These are phyloP conservation scores for Colletotrichum tofieldiae DNA, from an alignment of 2,329 filamentous ascomycete species.

Conservation along the genomic window DNA sequence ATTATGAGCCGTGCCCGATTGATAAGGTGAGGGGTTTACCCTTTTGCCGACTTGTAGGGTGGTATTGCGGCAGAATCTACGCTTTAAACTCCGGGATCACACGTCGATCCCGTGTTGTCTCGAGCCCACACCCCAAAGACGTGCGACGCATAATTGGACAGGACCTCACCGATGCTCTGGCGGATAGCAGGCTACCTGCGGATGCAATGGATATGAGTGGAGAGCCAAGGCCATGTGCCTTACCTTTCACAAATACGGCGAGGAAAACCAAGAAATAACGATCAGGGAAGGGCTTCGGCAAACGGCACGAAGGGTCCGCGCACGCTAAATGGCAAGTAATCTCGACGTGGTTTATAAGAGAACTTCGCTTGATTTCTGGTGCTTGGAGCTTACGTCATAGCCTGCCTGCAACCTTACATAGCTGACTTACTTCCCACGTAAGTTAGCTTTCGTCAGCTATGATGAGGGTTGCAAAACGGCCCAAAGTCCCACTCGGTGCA, in stretches of 20 bases:
- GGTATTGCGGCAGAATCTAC: background rate
- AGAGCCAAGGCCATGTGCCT: conserved; percentile 22
- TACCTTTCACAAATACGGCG: background rate
- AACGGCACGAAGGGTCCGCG: too few species aligned
- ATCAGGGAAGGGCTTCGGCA: background rate
- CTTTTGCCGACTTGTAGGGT: background rate
- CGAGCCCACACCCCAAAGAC: background rate
- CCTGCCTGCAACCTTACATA: too few species aligned
- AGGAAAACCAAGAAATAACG: background rate
- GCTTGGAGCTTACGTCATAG: too few species aligned
- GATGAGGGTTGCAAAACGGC: too few species aligned
- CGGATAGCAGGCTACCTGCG: conserved; percentile 1
- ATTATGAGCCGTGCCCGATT: background rate
- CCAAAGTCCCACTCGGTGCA: too few species aligned
- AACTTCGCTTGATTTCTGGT: too few species aligned
- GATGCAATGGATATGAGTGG: conserved; percentile 6
- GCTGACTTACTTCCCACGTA: too few species aligned
- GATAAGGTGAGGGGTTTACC: background rate
- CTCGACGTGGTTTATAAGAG: too few species aligned
- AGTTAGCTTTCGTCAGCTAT: too few species aligned
- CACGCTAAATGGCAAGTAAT: too few species aligned
- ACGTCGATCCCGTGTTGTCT: background rate
- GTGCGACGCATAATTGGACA: background rate
- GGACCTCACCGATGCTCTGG: background rate
- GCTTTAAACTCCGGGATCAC: background rate